Evolutionary conservation across 2,329 filamentous ascomycete genomes (phyloP).

Genomic region (Aspergillus sojae): DNA sequence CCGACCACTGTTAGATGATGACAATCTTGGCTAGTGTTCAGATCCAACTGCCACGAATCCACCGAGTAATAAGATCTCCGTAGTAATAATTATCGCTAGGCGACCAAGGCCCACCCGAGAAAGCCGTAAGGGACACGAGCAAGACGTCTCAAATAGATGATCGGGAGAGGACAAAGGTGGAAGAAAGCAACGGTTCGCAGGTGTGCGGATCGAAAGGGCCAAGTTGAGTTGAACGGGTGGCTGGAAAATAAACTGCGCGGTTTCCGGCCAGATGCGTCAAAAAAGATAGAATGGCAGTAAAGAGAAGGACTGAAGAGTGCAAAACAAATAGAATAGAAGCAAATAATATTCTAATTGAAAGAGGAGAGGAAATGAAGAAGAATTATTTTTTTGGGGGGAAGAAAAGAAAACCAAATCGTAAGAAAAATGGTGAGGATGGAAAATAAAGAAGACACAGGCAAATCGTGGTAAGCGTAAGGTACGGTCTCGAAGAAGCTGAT

Average conservation of each 20-base stretch:
- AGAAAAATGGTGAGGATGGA: conserved; percentile 18
- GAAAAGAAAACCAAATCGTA: conserved; percentile 20
- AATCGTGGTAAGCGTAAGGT: conserved; percentile 8
- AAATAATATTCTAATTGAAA: conserved; percentile 15
- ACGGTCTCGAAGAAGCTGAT: conserved; percentile 9
- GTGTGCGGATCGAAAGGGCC: conserved; percentile 38
- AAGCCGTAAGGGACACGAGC: conserved; percentile 22
- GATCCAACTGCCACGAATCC: conserved; percentile 19
- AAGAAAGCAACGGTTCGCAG: conserved; percentile 28
- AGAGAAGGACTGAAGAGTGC: conserved; percentile 18
- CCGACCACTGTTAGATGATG: conserved; percentile 8
- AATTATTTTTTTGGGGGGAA: conserved; percentile 13
- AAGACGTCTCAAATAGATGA: conserved; percentile 22
- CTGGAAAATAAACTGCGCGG: conserved; percentile 38
- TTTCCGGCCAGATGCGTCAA: conserved; percentile 26
- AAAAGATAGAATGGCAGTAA: conserved; percentile 11
- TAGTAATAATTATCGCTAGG: conserved; percentile 20
- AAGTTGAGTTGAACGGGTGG: conserved; percentile 25
- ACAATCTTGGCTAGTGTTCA: conserved; percentile 17
- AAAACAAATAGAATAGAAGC: conserved; percentile 17
- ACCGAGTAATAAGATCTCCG: conserved; percentile 19
- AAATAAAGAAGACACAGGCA: conserved; percentile 22
- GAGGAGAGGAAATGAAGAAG: conserved; percentile 20
- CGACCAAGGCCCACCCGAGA: conserved; percentile 21
- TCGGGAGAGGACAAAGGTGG: conserved; percentile 25